Conservation (phyloP, 2,329 filamentous ascomycete genomes). For the Colletotrichum cuscutae region DNA sequence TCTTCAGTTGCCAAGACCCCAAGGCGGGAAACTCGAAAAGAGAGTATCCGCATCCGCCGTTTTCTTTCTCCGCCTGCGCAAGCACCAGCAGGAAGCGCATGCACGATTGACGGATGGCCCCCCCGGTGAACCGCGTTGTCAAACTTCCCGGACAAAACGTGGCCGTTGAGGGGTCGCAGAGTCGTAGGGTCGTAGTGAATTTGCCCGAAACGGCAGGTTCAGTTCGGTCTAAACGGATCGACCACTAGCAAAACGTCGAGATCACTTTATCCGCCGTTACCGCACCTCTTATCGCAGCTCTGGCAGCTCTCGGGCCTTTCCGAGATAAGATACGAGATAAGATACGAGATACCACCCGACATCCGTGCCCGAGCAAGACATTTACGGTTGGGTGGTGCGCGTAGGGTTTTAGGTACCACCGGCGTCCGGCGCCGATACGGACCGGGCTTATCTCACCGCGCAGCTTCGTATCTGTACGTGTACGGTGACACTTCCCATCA, state of each 20-base stretch:
- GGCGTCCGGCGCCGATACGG: not conserved
- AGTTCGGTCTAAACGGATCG: not conserved
- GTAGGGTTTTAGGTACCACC: not conserved
- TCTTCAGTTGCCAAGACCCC: not conserved
- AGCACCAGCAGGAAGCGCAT: not conserved
- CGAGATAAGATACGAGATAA: slow-evolving; percentile 16
- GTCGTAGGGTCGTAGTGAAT: not conserved
- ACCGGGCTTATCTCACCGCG: slow-evolving; percentile 2
- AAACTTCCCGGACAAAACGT: not conserved
- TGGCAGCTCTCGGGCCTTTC: not conserved
- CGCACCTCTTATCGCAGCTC: not conserved
- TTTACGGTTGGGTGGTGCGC: not conserved
- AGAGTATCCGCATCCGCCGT: not conserved
- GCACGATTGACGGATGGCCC: not conserved
- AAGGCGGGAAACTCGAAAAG: not conserved
- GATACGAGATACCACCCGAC: not conserved
- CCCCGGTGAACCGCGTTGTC: not conserved
- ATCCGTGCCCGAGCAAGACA: not conserved
- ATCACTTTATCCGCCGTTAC: not conserved
- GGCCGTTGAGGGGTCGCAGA: not conserved
- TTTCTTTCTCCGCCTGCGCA: not conserved
- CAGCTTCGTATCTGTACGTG: slow-evolving; percentile 2
- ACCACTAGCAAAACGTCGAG: not conserved
- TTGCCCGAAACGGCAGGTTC: slow-evolving; percentile 7
- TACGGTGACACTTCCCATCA: not conserved